Evolutionary conservation across 352 stramenopile species (phyloP), one percentile per base, ranked within the genome.

Genomic region (Pythium rishiriense): DNA sequence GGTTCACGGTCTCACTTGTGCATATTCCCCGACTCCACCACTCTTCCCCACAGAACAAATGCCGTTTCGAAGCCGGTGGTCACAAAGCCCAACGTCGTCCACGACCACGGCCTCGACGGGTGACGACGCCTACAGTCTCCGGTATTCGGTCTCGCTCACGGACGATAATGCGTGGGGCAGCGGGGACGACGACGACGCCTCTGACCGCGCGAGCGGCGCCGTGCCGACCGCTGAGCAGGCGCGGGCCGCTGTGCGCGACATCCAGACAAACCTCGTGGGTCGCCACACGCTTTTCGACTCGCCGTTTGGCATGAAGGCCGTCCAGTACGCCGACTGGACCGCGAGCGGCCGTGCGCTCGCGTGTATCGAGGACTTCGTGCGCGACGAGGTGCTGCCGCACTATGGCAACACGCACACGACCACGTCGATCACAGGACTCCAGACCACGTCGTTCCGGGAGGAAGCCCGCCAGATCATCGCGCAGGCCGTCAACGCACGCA

Each of bases 321-420:
- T 97, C 28, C 71, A 89, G 7, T 98, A 98, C 68, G 88, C 77
- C 37, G 93, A 98, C 76, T 95, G 88, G 37, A 97, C 90, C 10
- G 93, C 91, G 14, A 92, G 76, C 25, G 86, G 90, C 49, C 76
- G 87, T 52, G 77, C 87, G 10, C 52, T 97, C 0, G 58, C 49
- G 47, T 86, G 67, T 28, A 86, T 98, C n/a, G 93, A 98, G 70
- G 52, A 77, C 21, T 98, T 96, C 58, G 71, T 98, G 12, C 28
- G 58, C 21, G 24, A 82, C 26, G 72, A 84, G 19, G 94, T 97
- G 26, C 58, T 97, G 46, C 92, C 93, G 0, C 78, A 91, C 35
- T 98, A 98, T 69, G 94, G 90, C 42, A 98, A 98, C 69, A 98
- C 96, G 14, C 96, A 98, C 74, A 98, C 96, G 11, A 88, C 78